Base-by-base conservation (phyloP, 2,329 filamentous ascomycete species). In the Aureobasidium subglaciale region DNA sequence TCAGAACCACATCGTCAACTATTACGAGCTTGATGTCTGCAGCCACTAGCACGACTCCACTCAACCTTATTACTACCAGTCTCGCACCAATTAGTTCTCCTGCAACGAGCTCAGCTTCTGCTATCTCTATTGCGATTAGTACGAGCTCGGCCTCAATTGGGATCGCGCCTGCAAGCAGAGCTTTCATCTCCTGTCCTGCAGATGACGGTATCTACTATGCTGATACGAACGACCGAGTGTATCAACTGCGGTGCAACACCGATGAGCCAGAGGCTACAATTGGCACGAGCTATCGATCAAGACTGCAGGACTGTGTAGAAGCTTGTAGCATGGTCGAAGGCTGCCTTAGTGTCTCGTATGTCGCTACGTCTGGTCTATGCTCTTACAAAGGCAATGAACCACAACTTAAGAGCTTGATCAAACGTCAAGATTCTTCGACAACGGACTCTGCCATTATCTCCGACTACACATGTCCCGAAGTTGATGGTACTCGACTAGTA, bases 191-290 rank as follows among this genome's bases (percentile, higher is more conserved):
- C 8, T 67, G 65, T 49, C 64, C 65, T 2, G 32, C 18, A 13
- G 64, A 64, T 30, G 56, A 62, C n/a, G 61, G 60, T n/a, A 50
- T 63, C 8, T 53, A 56, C 11, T 66, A 66, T 42, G 55, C 65
- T 24, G 58, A 62, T 2, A 53, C 65, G 3, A 46, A 57, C 0
- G 60, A 60, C 22, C 56, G 61, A 43, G 60, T 62, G 22, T 66
- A 62, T 49, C 37, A 32, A n/a, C 58, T 66, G 43, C 54, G 57
- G 24, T 66, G 65, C 55, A 57, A 42, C 29, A 50, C 54, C 10
- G 43, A 63, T 37, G 60, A 58, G 34, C 34, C 53, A 13, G 60
- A 59, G 41, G 52, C 59, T 42, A 56, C 60, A 15, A 46, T 62
- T 15, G 41, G 34, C 1, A 58, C 48, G 9, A 30, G 18, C 15